Percentiles rank a stretch among this genome's conserved stretches.
phyloP scores from a whole-genome alignment of 1,284 basidiomycete species.

The Bjerkandera adusta region DNA sequence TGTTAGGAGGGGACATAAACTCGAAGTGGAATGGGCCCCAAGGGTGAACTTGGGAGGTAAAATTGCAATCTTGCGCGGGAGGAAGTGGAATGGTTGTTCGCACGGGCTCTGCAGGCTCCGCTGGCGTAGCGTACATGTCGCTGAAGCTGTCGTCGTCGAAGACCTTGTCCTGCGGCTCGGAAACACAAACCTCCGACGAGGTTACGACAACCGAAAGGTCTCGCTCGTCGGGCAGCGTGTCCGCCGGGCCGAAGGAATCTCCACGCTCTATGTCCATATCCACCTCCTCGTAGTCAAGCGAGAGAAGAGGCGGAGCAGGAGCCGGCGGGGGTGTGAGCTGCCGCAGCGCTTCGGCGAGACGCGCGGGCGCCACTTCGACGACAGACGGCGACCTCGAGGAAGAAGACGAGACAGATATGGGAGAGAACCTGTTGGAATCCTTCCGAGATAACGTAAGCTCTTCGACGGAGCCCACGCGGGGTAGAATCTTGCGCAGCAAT shows the following conservation, averaged over 20 bases:
- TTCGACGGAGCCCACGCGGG: constrained; percentile 7
- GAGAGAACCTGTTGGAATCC: constrained; percentile 8
- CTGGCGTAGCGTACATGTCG: constrained; percentile 5
- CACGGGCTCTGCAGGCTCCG: too few species aligned
- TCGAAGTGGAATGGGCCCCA: too few species aligned
- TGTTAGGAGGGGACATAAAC: too few species aligned
- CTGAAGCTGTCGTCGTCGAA: background rate
- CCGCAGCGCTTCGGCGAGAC: background rate
- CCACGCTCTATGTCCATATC: constrained; percentile 7
- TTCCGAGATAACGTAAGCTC: background rate
- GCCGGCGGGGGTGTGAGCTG: background rate
- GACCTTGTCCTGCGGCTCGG: background rate
- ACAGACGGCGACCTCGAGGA: constrained; percentile 8
- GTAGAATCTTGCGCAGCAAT: constrained; percentile 11
- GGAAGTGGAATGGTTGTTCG: too few species aligned
- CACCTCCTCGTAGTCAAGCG: background rate
- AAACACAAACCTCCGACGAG: background rate
- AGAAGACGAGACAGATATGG: constrained; percentile 13
- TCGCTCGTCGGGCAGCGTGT: background rate
- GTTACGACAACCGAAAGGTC: background rate
- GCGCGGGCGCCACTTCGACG: background rate
- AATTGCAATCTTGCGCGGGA: too few species aligned
- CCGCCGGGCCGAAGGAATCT: background rate
- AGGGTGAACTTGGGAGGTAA: too few species aligned
- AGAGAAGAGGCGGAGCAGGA: background rate